A percentile compares a stretch with the other conserved stretches of the same genome.
Evolutionary conservation across 331 rosid species (phyloP).

Genomic region (Spiraea crenata): DNA sequence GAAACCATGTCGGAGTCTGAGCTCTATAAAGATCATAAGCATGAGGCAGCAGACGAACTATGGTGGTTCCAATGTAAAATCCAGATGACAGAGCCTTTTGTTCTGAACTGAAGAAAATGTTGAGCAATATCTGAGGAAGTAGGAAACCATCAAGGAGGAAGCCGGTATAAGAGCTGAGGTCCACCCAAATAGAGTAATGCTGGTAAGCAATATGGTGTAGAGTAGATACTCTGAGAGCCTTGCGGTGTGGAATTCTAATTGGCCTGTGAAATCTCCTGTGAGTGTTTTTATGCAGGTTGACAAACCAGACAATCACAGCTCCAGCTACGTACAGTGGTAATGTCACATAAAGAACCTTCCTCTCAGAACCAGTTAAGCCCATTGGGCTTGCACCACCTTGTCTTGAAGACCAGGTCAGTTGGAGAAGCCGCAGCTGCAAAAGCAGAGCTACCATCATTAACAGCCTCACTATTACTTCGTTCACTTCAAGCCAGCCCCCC

Average conservation of each 20-base stretch:
- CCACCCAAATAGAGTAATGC: conserved; percentile 57
- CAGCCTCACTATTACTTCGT: conserved; percentile 71
- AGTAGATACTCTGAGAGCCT: conserved; percentile 20
- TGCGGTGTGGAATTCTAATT: conserved; percentile 40
- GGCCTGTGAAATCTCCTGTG: conserved; percentile 27
- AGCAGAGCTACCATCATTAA: conserved; percentile 84
- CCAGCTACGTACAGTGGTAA: conserved; percentile 63
- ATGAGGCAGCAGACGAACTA: conserved; percentile 77
- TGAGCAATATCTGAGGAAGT: conserved; percentile 70
- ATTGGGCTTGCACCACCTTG: conserved; percentile 40
- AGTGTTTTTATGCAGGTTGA: conserved; percentile 48
- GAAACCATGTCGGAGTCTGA: conserved; percentile 54
- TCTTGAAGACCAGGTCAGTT: conserved; percentile 74
- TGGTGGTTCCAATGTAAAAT: conserved; percentile 67
- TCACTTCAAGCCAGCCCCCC: conserved; percentile 83
- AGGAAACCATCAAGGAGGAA: conserved; percentile 74
- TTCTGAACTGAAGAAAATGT: conserved; percentile 46
- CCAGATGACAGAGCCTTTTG: conserved; percentile 46
- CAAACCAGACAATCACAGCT: conserved; percentile 51
- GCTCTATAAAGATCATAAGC: conserved; percentile 85
- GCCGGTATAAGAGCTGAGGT: conserved; percentile 66
- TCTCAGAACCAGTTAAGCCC: conserved; percentile 61
- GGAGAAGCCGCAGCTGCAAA: conserved; percentile 70
- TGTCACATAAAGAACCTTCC: conserved; percentile 52
- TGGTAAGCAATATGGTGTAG: conserved; percentile 23